Evolutionary conservation across 192 early-diverging fungal species (phyloP).

Genomic region (Phycomyces nitens): DNA sequence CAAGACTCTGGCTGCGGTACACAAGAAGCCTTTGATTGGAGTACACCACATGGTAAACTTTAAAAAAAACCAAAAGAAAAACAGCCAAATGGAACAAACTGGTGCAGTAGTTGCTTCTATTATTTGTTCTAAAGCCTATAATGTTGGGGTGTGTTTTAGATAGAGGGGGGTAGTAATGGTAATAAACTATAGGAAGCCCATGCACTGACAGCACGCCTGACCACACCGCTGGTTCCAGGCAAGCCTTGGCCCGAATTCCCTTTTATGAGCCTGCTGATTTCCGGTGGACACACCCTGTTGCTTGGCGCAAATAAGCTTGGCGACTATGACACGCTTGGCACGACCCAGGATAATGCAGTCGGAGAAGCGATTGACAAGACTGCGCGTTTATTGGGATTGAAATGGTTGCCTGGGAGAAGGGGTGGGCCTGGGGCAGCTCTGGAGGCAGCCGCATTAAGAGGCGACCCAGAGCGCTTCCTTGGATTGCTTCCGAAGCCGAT

Average conservation of each 20-base stretch:
- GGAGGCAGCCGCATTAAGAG: constrained; percentile 53
- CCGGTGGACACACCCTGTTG: constrained; percentile 73
- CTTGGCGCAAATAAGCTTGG: constrained; percentile 55
- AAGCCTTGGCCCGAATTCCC: constrained; percentile 54
- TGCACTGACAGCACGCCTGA: constrained; percentile 71
- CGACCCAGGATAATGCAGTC: constrained; percentile 71
- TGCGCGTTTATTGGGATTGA: constrained; percentile 59
- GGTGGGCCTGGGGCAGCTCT: constrained; percentile 72
- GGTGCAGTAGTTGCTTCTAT: too few relatives aligned
- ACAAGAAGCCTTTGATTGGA: constrained; percentile 64
- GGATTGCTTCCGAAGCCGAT: constrained; percentile 55
- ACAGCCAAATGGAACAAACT: background rate
- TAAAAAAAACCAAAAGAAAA: too few relatives aligned
- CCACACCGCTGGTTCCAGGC: constrained; percentile 21
- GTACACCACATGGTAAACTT: constrained; percentile 71
- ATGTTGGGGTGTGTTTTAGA: too few relatives aligned
- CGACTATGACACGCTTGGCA: constrained; percentile 58
- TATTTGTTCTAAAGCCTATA: too few relatives aligned
- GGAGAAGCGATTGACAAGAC: constrained; percentile 81
- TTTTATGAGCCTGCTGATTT: constrained; percentile 67
- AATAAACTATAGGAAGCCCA: constrained; percentile 61
- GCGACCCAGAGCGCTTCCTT: constrained; percentile 44
- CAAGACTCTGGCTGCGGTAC: constrained; percentile 67
- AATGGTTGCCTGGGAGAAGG: constrained; percentile 59
- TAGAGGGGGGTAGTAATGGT: too few relatives aligned